Conservation (phyloP, 1,139 yeast species). For the Protomyces inouyei region DNA sequence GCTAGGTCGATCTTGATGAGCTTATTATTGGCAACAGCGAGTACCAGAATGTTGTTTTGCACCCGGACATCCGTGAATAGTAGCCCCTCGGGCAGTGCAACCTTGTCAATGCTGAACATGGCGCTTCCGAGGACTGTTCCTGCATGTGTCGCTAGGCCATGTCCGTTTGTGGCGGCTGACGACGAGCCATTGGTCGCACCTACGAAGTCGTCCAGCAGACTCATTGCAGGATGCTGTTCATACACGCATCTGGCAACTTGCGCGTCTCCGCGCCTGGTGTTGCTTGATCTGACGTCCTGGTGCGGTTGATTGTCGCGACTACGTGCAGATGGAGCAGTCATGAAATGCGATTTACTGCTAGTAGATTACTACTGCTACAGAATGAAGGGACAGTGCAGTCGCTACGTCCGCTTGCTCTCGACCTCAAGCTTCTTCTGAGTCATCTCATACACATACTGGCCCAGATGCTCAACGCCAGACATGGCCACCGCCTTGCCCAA, state of each 20-base stretch:
- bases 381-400: no score
- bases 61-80: slow-evolving; percentile 10
- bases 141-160: not conserved
- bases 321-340: no score
- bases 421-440: slow-evolving; percentile 34
- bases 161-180: not conserved
- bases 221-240: not conserved
- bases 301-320: not conserved
- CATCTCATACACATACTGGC: slow-evolving; percentile 43
- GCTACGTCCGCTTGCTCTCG: not conserved
- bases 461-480: slow-evolving; percentile 41
- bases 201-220: slow-evolving; percentile 18
- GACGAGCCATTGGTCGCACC: not conserved
- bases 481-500: slow-evolving; percentile 35
- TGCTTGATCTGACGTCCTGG: not conserved
- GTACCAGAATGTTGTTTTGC: slow-evolving; percentile 15
- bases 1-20: slow-evolving; percentile 18
- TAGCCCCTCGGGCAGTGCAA: slow-evolving; percentile 18
- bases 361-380: no score
- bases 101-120: slow-evolving; percentile 19
- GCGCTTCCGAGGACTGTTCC: not conserved
- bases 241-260: not conserved
- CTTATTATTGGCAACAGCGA: slow-evolving; percentile 21
- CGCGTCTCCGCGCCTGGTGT: not conserved
- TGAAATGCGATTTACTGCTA: no score